These are phyloP conservation scores for Atkinsonella hypoxylon DNA, from an alignment of 2,329 filamentous ascomycete genomes.

Conservation along the genomic window DNA sequence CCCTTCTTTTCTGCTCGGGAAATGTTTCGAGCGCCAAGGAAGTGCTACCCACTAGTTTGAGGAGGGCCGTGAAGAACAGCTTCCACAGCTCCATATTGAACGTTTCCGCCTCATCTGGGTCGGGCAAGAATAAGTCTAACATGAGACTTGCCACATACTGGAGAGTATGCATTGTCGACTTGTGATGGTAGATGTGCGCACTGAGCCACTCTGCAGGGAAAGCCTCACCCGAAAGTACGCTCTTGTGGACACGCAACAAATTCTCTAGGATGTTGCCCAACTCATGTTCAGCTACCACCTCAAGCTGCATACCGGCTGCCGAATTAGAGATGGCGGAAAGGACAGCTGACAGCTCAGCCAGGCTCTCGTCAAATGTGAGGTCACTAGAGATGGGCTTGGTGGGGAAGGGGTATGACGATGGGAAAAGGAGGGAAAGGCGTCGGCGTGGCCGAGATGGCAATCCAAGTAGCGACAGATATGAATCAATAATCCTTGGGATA, in stretches of 20 bases:
- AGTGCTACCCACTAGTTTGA: slow-evolving; percentile 81
- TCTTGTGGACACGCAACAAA: slow-evolving; percentile 74
- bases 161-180: slow-evolving; percentile 74
- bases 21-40: slow-evolving; percentile 88
- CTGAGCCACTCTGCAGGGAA: slow-evolving; percentile 88
- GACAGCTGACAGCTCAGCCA: slow-evolving; percentile 81
- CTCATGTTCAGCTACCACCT: slow-evolving; percentile 60
- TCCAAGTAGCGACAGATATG: slow-evolving; percentile 65
- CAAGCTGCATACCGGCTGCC: slow-evolving; percentile 58
- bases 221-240: slow-evolving; percentile 77
- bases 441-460: slow-evolving; percentile 41
- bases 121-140: slow-evolving; percentile 71
- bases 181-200: slow-evolving; percentile 85
- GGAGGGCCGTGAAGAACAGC: slow-evolving; percentile 76
- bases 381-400: slow-evolving; percentile 52
- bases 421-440: slow-evolving; percentile 78
- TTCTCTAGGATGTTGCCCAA: slow-evolving; percentile 65
- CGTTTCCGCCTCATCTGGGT: slow-evolving; percentile 79
- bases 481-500: slow-evolving; percentile 81
- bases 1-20: slow-evolving; percentile 88
- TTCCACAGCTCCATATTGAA: slow-evolving; percentile 96
- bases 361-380: slow-evolving; percentile 64
- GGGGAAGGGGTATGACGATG: slow-evolving; percentile 80
- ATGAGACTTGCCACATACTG: slow-evolving; percentile 73
- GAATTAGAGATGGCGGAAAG: slow-evolving; percentile 72